phyloP scores from a whole-genome alignment of 2,329 filamentous ascomycete species.

The Sclerotiophoma versabilis region DNA sequence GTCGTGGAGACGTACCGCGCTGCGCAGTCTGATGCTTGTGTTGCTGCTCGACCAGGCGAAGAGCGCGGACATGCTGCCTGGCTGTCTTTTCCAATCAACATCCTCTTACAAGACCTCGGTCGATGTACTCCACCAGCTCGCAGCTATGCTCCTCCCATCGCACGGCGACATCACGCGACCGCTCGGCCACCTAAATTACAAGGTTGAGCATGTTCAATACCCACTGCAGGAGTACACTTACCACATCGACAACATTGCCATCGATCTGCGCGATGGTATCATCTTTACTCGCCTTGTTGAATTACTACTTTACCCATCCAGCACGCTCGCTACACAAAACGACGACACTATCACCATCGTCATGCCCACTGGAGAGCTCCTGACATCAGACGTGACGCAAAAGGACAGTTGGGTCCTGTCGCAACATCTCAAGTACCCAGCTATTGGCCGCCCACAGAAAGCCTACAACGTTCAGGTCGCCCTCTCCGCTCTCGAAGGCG shows the following conservation, averaged over 20 bases:
- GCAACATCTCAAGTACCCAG: constrained; percentile 65
- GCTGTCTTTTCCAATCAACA: constrained; percentile 59
- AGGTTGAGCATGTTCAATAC: constrained; percentile 62
- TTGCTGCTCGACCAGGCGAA: constrained; percentile 65
- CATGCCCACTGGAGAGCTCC: constrained; percentile 54
- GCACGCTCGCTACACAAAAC: constrained; percentile 34
- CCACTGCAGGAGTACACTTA: constrained; percentile 67
- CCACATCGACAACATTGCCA: constrained; percentile 65
- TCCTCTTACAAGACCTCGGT: constrained; percentile 65
- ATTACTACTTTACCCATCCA: constrained; percentile 58
- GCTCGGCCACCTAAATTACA: constrained; percentile 64
- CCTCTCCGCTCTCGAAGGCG: constrained; percentile 59
- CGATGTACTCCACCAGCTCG: constrained; percentile 60
- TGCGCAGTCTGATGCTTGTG: constrained; percentile 67
- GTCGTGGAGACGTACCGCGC: constrained; percentile 63
- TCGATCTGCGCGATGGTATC: constrained; percentile 68
- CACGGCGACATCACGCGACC: constrained; percentile 64
- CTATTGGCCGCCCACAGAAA: constrained; percentile 62
- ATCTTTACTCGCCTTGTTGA: constrained; percentile 67
- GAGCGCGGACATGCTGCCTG: constrained; percentile 41
- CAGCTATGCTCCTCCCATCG: constrained; percentile 63
- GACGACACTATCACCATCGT: constrained; percentile 55
- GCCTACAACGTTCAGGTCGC: constrained; percentile 66
- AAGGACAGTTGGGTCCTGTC: constrained; percentile 59
- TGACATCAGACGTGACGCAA: constrained; percentile 47